Base-by-base conservation (phyloP, 225 moss, liverwort and hornwort species). In the Thuidium tamariscinum region DNA sequence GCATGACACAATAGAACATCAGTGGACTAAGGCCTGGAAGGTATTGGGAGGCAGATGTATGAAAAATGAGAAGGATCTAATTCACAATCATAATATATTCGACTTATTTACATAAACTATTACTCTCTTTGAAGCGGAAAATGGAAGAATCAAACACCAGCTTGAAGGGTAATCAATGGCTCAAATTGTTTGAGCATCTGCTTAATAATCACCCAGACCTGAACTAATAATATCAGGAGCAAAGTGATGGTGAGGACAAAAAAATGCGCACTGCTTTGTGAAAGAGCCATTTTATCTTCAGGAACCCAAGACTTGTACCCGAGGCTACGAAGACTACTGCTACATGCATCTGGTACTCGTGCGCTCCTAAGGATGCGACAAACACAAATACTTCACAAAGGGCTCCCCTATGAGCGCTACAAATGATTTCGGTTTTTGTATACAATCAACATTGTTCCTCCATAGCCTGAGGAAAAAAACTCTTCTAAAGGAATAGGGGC, bases 161-260 rank as follows among this genome's bases (percentile, higher is more conserved):
- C 69, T 82, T 82, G 74, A 75, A 85, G 52, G 87, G 87, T 85
- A 83, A 85, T 56, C 89, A 91, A 88, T 89, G 80, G 91, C 91
- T 91, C 91, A 89, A 85, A 91, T 88, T 91, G 88, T 83, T 88
- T 86, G 91, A 91, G 89, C 91, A 77, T 88, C 83, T 88, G 89
- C 88, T 91, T 91, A 88, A 88, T 83, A 76, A 88, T 88, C 89
- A 86, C 88, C 83, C 71, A 83, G 44, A 75, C 91, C 88, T 88
- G 85, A 91, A 86, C 83, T 89, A 89, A 89, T 88, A 85, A 81
- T 83, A 86, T 89, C 89, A 89, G 91, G 88, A 86, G 75, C 69
- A 9, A 77, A 88, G 89, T 85, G 88, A 71, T 48, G 44, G 39
- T 75, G 61, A 82, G 76, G 83, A 80, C 91, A 74, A 91, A 91